These are phyloP conservation scores for Aspergillus ruber DNA, from an alignment of 2,329 filamentous ascomycete genomes.

Conservation along the genomic window DNA sequence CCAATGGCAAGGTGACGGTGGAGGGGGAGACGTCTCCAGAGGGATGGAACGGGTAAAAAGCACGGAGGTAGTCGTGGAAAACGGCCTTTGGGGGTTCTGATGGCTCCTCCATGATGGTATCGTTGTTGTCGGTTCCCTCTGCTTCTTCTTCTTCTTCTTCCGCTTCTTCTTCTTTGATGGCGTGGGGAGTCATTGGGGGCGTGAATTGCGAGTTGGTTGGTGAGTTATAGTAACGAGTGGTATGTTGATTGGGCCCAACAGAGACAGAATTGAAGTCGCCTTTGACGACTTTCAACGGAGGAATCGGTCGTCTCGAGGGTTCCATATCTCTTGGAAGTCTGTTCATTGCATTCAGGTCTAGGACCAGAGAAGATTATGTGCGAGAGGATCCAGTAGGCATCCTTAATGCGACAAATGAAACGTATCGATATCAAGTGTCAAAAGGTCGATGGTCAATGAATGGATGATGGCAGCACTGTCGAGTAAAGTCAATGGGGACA, in stretches of 20 bases:
- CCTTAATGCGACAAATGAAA: conserved; percentile 5
- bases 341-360: conserved; percentile 18
- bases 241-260: conserved; percentile 4
- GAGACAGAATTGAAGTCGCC: conserved; percentile 20
- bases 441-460: not conserved
- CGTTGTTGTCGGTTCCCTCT: conserved; percentile 19
- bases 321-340: conserved; percentile 22
- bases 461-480: too few species aligned
- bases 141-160: conserved; percentile 26
- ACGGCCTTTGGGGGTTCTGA: conserved; percentile 51
- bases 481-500: too few species aligned
- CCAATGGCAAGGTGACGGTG: conserved; percentile 80
- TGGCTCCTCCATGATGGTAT: conserved; percentile 33
- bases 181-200: conserved; percentile 66
- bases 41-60: conserved; percentile 88
- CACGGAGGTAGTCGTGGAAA: conserved; percentile 91
- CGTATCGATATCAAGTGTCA: conserved; percentile 2
- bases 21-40: conserved; percentile 69
- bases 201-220: conserved; percentile 54
- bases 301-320: conserved; percentile 30
- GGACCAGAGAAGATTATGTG: conserved; percentile 24
- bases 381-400: conserved; percentile 22
- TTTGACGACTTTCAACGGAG: conserved; percentile 34
- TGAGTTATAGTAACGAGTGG: conserved; percentile 4
- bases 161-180: conserved; percentile 23